phyloP scores from a whole-genome alignment of 2,329 filamentous ascomycete genomes.

The Monosporascus sp. region DNA sequence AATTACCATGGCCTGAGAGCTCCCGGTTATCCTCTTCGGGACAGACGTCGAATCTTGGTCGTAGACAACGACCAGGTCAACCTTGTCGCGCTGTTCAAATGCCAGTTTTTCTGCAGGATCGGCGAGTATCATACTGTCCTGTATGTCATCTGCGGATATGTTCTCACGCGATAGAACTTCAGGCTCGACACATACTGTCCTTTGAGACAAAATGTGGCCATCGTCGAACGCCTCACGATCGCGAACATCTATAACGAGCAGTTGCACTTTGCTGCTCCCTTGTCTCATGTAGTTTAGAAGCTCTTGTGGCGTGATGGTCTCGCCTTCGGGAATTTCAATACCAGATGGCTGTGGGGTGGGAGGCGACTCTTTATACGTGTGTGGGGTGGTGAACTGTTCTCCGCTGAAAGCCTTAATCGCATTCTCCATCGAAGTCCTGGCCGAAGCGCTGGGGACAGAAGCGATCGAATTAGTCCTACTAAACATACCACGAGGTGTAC shows the following conservation, averaged over 20 bases:
- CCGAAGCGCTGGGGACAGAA: conserved; percentile 27
- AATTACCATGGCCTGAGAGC: conserved; percentile 49
- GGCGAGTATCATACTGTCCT: conserved; percentile 65
- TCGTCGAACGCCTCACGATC: conserved; percentile 74
- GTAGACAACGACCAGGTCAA: conserved; percentile 87
- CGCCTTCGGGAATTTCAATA: conserved; percentile 50
- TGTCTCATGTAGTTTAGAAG: conserved; percentile 65
- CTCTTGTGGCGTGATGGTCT: conserved; percentile 61
- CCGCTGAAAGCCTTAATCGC: conserved; percentile 19
- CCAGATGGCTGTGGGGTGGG: conserved; percentile 33
- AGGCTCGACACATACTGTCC: conserved; percentile 86
- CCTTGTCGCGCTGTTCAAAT: conserved; percentile 68
- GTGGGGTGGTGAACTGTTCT: conserved; percentile 31
- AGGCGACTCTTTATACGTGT: conserved; percentile 21
- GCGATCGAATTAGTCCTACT: conserved; percentile 52
- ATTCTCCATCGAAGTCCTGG: conserved; percentile 24
- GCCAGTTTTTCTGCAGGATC: conserved; percentile 69
- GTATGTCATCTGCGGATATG: conserved; percentile 56
- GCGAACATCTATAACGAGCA: conserved; percentile 84
- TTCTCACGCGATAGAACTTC: conserved; percentile 64
- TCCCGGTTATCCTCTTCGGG: conserved; percentile 25
- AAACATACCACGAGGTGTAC: conserved; percentile 58
- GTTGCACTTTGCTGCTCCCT: conserved; percentile 46
- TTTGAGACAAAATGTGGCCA: conserved; percentile 80
- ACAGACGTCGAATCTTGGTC: conserved; percentile 63